Evolutionary conservation across 805 yeast genomes (phyloP), one percentile per base, ranked within the genome.

Genomic region (Metschnikowia matae): DNA sequence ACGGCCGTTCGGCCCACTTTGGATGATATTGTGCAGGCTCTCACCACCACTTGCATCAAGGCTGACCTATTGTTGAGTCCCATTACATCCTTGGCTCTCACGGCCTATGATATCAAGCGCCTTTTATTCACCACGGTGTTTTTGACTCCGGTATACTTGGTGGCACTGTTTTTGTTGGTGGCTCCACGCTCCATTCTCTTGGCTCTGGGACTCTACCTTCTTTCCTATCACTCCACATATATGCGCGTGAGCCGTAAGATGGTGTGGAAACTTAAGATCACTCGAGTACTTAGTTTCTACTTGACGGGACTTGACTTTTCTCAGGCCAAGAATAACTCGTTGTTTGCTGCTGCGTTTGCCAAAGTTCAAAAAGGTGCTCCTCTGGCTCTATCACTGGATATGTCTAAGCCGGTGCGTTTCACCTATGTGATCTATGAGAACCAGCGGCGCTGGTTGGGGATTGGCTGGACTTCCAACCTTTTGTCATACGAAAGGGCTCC

Each of bases 371-470:
- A 69, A 33, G 57, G 57, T 7, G 39, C 51, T 10, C 42, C 52
- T 6, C 44, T 54, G 13, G 48, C 53, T 13, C 26, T 38, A 18
- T 53, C 51, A 37, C 48, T 49, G 13, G 59, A 55, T 40, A 32
- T 46, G 40, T 39, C 52, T 15, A 68, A 73, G 48, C 81, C 83
- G 1, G 90, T 89, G 31, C 71, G 91, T 49, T 94, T 91, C 67
- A 91, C 97, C 4, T 92, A 89, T 67, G 97, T 89, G 1, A 74
- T 94, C 10, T 91, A 84, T 67, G 99, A 92, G 66, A 92, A 92
- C 66, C 98, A 92, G 71, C 82, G 99, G 63, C 83, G 95, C 61
- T 92, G 99, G 99, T 75, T 92, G 37, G 98, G 97, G 13, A 88
- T 92, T 59, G 99, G 99, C 11, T 92, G 99, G 99, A 92, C 98